Evolutionary conservation across 1,139 yeast genomes (phyloP).

Genomic region (Lodderomyces beijingensis): DNA sequence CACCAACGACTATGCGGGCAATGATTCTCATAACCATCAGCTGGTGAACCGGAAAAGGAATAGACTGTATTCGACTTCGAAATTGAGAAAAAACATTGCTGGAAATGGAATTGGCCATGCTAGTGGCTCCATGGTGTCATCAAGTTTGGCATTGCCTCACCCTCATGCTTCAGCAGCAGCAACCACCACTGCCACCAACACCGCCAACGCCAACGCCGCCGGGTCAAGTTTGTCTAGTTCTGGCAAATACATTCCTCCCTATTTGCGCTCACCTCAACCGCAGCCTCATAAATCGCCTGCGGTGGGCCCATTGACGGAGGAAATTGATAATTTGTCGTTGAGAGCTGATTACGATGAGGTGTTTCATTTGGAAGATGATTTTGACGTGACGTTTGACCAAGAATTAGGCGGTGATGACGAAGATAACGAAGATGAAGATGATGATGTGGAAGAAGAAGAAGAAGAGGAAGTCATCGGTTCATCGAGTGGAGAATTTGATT

Average conservation of each 20-base stretch:
- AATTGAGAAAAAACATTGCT: conserved; percentile 15
- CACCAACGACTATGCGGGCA: neutral
- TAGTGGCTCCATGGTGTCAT: neutral
- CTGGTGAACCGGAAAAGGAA: conserved; percentile 20
- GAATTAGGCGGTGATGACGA: neutral
- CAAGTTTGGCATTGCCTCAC: neutral
- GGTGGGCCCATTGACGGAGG: conserved; percentile 35
- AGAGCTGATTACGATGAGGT: conserved; percentile 33
- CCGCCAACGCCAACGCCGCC: conserved; percentile 2
- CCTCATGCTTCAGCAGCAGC: conserved; percentile 1
- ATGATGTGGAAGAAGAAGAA: conserved; percentile 1
- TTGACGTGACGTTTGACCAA: conserved; percentile 15
- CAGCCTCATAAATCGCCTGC: conserved; percentile 28
- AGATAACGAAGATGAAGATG: neutral
- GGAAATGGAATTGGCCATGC: neutral
- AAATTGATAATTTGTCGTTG: conserved; percentile 32
- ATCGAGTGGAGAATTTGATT: conserved; percentile 1
- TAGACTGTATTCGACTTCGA: conserved; percentile 29
- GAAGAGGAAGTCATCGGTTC: neutral
- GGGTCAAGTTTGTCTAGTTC: conserved; percentile 13
- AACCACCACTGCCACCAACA: neutral
- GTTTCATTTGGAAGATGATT: conserved; percentile 44
- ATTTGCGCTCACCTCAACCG: conserved; percentile 37
- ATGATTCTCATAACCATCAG: conserved; percentile 13
- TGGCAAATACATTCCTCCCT: conserved; percentile 45